Evolutionary conservation across 179 eudicot genomes (phyloP), one percentile per base, ranked within the genome.

Genomic region (Heliamphora pulchella): DNA sequence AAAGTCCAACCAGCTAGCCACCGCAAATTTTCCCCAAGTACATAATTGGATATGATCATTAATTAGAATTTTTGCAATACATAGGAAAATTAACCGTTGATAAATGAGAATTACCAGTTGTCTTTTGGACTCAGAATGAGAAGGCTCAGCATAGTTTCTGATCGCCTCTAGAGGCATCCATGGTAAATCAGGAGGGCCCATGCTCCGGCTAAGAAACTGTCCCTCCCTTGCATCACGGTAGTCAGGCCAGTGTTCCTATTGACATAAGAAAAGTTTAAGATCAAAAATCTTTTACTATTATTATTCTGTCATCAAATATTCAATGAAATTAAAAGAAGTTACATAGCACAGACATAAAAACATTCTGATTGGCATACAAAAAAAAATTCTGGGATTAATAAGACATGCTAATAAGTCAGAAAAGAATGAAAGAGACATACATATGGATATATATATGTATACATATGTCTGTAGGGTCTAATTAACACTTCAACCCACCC

Each of bases 171-270:
- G 91, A 77, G 83, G 85, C 76, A 78, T 82, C 92, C 92, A 89
- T 50, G 87, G 80, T 74, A 91, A 68, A 82, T 91, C 94, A 79
- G 82, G 82, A 63, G 84, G 88, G 43, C 86, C 92, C 77, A 85
- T 78, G 54, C 85, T 84, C 86, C 87, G 86, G 71, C 78, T 70
- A 15, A 71, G 63, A 63, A 86, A 82, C 22, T 88, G 91, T 48
- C 89, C 89, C 57, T 91, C 89, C 79, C 91, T 88, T 83, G 84
- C 74, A 78, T 93, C 94, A 74, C 79, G 87, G 75, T 76, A 82
- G 62, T 94, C 98, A 82, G 88, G 50, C 77, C 81, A 81, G 50
- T 84, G 96, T 51, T 92, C 99, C 97, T 94, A 90, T 72, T 71
- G 64, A 80, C 8, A 76, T 31, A 22, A 79, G 20, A 79, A 53